Base-by-base conservation (phyloP, 164 flowering plant species). In the Akebia trifoliata region DNA sequence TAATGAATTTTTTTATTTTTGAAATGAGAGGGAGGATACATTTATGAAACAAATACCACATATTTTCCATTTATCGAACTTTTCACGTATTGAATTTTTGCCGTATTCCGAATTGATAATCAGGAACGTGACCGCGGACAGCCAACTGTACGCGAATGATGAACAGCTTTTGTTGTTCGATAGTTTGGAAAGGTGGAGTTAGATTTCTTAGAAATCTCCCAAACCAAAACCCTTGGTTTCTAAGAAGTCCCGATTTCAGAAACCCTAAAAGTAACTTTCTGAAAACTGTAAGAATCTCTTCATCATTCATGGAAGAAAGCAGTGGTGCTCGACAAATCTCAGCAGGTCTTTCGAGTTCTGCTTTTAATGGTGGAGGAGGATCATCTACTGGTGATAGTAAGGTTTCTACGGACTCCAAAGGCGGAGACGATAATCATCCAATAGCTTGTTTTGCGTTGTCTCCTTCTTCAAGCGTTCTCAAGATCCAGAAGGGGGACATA, bases 401-500 rank as follows among this genome's bases (percentile, higher is more conserved):
- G 54, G 47, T 38, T 47, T 48, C 40, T n/a, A 0, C 30, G 24
- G 25, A 30, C 29, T 46, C 66, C 9, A 55, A 47, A 22, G 60
- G 60, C 6, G 54, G 54, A 35, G 66, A 30, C 12, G 47, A 36
- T n/a, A 31, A 32, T 5, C 52, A 30, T 63, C 40, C 12, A 21
- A 24, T 48, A 8, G 31, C 8, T 47, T 55, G 49, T 29, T 72
- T 64, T 55, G 35, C 22, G 6, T 25, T 72, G 39, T 56, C 72
- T 17, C 37, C 63, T 2, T n/a, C n/a, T n/a, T 60, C 69, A n/a
- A 63, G 69, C 47, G 10, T 43, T 31, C 74, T 89, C 59, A 70
- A 75, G 66, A 76, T 92, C 59, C 79, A 76, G 69, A 78, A 76
- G 60, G 98, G 98, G 0, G 98, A 89, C 57, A 86, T 92, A 71